Percentiles rank a stretch among this genome's conserved stretches.
phyloP scores from a whole-genome alignment of 768 basidiomycete genomes.

The Tricholoma terreum region DNA sequence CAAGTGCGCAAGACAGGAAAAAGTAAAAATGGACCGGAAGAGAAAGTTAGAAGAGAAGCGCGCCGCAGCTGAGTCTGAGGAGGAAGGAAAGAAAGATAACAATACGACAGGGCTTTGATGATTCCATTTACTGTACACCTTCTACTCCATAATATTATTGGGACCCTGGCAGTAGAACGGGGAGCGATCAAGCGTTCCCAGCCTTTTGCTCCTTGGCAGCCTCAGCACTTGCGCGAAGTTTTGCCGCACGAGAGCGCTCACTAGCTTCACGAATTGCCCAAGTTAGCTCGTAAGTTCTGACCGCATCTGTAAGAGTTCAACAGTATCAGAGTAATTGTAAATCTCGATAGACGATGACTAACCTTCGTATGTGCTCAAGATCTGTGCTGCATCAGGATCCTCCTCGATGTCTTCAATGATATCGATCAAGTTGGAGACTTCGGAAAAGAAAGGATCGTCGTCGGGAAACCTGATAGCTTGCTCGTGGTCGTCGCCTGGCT shows the following conservation, averaged over 20 bases:
- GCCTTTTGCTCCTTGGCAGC: conserved; percentile 20
- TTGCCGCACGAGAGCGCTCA: conserved; percentile 58
- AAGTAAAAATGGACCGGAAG: conserved; percentile 38
- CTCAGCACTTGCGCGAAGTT: conserved; percentile 32
- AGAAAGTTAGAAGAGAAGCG: conserved; percentile 34
- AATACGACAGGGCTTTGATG: background rate
- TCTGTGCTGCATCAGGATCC: conserved; percentile 74
- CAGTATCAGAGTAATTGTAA: background rate
- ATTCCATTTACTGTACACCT: background rate
- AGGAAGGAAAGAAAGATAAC: background rate
- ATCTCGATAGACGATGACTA: conserved; percentile 6
- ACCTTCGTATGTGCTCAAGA: conserved; percentile 87
- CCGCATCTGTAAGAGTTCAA: conserved; percentile 56
- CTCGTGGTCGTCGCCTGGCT: conserved; percentile 76
- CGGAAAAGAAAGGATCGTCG: conserved; percentile 94
- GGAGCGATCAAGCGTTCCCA: background rate
- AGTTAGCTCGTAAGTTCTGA: conserved; percentile 85
- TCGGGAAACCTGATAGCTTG: conserved; percentile 68
- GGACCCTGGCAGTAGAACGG: too few relatives aligned
- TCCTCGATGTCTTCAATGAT: conserved; percentile 88
- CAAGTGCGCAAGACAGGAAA: conserved; percentile 39
- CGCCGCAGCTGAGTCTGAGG: background rate
- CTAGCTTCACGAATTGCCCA: conserved; percentile 88
- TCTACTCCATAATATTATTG: background rate
- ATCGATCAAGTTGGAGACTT: conserved; percentile 86